Evolutionary conservation across 345 rosid species (phyloP).

Genomic region (Cochlearia excelsa): DNA sequence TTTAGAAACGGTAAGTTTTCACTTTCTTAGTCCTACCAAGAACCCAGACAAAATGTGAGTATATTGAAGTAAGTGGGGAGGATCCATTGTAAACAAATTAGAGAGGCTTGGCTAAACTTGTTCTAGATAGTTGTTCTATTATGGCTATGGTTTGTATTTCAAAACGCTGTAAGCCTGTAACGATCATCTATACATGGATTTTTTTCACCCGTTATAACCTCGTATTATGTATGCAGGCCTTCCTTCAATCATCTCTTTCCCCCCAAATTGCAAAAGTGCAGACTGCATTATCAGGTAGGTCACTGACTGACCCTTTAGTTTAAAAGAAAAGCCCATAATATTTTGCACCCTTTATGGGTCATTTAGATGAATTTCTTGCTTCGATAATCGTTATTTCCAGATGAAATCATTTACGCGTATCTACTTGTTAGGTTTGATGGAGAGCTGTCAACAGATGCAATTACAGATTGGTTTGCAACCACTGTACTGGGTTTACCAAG

Average conservation of each 20-base stretch:
- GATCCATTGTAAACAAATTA: neutral
- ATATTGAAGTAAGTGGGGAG: constrained; percentile 13
- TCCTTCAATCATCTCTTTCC: constrained; percentile 75
- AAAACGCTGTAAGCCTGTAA: constrained; percentile 5
- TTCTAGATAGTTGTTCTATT: neutral
- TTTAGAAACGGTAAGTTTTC: constrained; percentile 65
- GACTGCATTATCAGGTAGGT: constrained; percentile 71
- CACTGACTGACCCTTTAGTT: constrained; percentile 12
- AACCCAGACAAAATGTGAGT: constrained; percentile 4
- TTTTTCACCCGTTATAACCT: constrained; percentile 33
- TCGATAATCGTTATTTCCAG: constrained; percentile 3
- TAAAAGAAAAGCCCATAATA: neutral
- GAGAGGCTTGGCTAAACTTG: constrained; percentile 2
- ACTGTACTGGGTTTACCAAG: constrained; percentile 70
- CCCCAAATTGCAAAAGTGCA: constrained; percentile 63
- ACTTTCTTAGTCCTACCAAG: constrained; percentile 17
- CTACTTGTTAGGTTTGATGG: constrained; percentile 62
- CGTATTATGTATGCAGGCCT: constrained; percentile 50
- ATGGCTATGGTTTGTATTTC: constrained; percentile 6
- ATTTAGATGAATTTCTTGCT: constrained; percentile 7
- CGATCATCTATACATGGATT: neutral
- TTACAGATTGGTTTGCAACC: constrained; percentile 84
- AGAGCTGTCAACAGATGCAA: constrained; percentile 65
- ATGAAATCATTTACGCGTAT: neutral
- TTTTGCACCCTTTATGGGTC: constrained; percentile 11